Evolutionary conservation across 2,329 filamentous ascomycete genomes (phyloP).

Genomic region (Fusarium clavum): DNA sequence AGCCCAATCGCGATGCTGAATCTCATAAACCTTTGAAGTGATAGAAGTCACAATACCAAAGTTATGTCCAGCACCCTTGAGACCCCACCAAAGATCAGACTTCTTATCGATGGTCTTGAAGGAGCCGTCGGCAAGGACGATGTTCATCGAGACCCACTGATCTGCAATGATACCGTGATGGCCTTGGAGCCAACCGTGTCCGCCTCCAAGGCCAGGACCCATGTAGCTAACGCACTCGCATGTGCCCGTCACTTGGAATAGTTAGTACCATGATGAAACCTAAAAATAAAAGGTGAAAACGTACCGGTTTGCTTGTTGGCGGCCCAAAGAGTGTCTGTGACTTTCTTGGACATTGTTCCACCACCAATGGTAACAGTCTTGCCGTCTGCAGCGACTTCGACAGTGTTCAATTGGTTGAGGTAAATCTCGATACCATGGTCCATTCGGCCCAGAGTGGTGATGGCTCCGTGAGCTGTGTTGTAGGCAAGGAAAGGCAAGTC

Average conservation of each 20-base stretch:
- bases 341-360: conserved; percentile 58
- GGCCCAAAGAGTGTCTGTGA: conserved; percentile 62
- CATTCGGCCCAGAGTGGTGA: conserved; percentile 62
- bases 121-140: conserved; percentile 50
- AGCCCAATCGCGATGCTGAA: conserved; percentile 42
- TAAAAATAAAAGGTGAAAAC: neutral
- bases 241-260: conserved; percentile 37
- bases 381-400: conserved; percentile 57
- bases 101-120: conserved; percentile 38
- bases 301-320: conserved; percentile 62
- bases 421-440: conserved; percentile 63
- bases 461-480: conserved; percentile 64
- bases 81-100: conserved; percentile 52
- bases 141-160: conserved; percentile 49
- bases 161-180: conserved; percentile 50
- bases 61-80: conserved; percentile 51
- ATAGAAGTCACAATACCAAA: conserved; percentile 50
- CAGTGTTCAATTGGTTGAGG: conserved; percentile 57
- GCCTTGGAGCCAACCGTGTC: conserved; percentile 49
- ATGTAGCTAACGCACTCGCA: conserved; percentile 48
- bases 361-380: conserved; percentile 61
- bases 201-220: conserved; percentile 49
- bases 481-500: conserved; percentile 63
- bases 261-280: neutral
- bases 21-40: conserved; percentile 49